Evolutionary conservation across 2,329 filamentous ascomycete genomes (phyloP).

Genomic region (Xylaria sp.): DNA sequence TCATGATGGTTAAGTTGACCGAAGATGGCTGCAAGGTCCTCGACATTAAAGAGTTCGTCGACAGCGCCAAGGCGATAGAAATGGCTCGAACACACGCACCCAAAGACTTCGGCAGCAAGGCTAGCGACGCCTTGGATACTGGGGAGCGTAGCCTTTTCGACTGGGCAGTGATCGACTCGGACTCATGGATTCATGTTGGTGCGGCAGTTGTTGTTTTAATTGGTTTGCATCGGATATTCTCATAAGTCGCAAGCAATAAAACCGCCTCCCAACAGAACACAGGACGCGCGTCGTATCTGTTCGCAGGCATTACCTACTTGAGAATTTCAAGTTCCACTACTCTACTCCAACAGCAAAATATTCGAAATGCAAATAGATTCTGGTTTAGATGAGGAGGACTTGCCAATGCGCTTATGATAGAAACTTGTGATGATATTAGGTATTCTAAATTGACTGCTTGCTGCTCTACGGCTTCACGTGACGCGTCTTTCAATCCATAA

Average conservation of each 20-base stretch:
- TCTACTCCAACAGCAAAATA: not conserved
- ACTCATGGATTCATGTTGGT: constrained; percentile 15
- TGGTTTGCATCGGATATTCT: constrained; percentile 12
- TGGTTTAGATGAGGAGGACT: no score
- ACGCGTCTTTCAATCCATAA: not conserved
- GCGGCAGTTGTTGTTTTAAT: constrained; percentile 3
- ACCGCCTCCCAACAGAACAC: not conserved
- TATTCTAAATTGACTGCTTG: not conserved
- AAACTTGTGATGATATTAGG: not conserved
- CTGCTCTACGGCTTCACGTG: not conserved
- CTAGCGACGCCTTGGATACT: not conserved
- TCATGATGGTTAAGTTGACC: constrained; percentile 50
- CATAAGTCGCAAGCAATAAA: not conserved
- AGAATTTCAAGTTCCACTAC: no score
- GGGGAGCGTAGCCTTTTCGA: not conserved
- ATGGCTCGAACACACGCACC: constrained; percentile 49
- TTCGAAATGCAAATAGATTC: not conserved
- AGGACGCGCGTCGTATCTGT: not conserved
- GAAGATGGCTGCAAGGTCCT: constrained; percentile 44
- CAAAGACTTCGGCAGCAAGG: constrained; percentile 43
- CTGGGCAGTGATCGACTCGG: not conserved
- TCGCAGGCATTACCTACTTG: not conserved
- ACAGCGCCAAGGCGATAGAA: constrained; percentile 54
- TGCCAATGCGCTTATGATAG: not conserved
- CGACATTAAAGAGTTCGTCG: constrained; percentile 54